Percentiles rank a stretch among this genome's conserved stretches.
These are phyloP conservation scores for Arthrinium puccinioides DNA, from an alignment of 2,329 filamentous ascomycete genomes.

Conservation along the genomic window DNA sequence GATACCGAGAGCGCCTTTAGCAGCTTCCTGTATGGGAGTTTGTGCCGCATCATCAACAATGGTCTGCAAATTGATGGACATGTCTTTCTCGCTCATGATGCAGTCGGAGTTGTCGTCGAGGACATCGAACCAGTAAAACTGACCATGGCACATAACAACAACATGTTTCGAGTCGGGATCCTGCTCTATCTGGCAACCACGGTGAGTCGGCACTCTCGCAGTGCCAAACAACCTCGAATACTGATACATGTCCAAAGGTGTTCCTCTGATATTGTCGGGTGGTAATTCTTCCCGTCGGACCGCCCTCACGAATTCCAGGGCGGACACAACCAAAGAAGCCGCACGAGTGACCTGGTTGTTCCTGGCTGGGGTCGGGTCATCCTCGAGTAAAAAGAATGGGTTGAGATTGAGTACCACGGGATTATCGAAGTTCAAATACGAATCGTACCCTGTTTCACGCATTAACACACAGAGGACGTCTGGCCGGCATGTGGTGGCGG, in stretches of 20 bases:
- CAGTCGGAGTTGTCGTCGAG: conserved; percentile 89
- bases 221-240: conserved; percentile 94
- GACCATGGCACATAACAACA: conserved; percentile 86
- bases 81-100: conserved; percentile 95
- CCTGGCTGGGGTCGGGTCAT: conserved; percentile 91
- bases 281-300: conserved; percentile 89
- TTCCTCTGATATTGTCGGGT: conserved; percentile 77
- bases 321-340: conserved; percentile 83
- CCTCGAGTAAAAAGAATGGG: conserved; percentile 93
- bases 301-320: conserved; percentile 85
- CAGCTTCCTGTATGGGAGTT: conserved; percentile 85
- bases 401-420: conserved; percentile 96
- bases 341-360: conserved; percentile 96
- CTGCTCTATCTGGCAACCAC: conserved; percentile 93
- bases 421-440: conserved; percentile 96
- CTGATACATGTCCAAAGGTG: conserved; percentile 95
- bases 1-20: conserved; percentile 90
- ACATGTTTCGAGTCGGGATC: conserved; percentile 90
- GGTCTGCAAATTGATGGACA: conserved; percentile 83
- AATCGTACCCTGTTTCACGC: conserved; percentile 78
- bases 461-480: background rate
- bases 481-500: background rate
- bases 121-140: conserved; percentile 99
- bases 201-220: conserved; percentile 84
- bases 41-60: conserved; percentile 87